phyloP scores from a whole-genome alignment of 306 rosid genomes.

The Medicago ruthenica region DNA sequence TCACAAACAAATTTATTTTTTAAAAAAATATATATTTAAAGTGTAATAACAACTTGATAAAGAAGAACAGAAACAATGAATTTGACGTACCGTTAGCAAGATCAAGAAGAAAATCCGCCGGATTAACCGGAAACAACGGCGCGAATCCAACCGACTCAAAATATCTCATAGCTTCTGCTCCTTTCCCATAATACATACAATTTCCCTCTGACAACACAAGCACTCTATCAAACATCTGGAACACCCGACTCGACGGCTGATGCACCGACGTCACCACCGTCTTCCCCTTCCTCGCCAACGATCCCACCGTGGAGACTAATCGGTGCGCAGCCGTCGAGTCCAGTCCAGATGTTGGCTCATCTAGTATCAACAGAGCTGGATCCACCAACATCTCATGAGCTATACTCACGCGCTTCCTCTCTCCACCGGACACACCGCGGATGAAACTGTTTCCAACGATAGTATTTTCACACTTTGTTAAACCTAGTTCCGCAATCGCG shows the following conservation, averaged over 20 bases:
- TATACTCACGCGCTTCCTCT: constrained; percentile 84
- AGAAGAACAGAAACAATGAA: not conserved
- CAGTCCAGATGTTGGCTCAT: constrained; percentile 90
- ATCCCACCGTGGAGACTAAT: constrained; percentile 52
- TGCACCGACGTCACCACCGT: constrained; percentile 82
- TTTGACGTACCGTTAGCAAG: constrained; percentile 87
- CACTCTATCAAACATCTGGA: constrained; percentile 73
- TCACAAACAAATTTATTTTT: too few relatives aligned
- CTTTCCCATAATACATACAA: constrained; percentile 73
- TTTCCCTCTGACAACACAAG: constrained; percentile 71
- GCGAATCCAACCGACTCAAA: constrained; percentile 72
- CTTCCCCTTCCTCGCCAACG: constrained; percentile 78
- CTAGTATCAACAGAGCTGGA: constrained; percentile 72
- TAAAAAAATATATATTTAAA: not conserved
- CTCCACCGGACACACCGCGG: constrained; percentile 91
- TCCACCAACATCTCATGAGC: constrained; percentile 85
- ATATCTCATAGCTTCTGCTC: constrained; percentile 64
- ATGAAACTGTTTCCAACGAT: constrained; percentile 79
- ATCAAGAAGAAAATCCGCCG: constrained; percentile 93
- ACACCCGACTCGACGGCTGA: constrained; percentile 90
- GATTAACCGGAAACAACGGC: constrained; percentile 83
- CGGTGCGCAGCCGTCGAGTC: constrained; percentile 91
- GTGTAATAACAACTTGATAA: not conserved
- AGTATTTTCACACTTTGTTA: constrained; percentile 73
- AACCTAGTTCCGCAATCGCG: constrained; percentile 67